Conservation (phyloP, 1,284 basidiomycete species). For the Malassezia japonica region DNA sequence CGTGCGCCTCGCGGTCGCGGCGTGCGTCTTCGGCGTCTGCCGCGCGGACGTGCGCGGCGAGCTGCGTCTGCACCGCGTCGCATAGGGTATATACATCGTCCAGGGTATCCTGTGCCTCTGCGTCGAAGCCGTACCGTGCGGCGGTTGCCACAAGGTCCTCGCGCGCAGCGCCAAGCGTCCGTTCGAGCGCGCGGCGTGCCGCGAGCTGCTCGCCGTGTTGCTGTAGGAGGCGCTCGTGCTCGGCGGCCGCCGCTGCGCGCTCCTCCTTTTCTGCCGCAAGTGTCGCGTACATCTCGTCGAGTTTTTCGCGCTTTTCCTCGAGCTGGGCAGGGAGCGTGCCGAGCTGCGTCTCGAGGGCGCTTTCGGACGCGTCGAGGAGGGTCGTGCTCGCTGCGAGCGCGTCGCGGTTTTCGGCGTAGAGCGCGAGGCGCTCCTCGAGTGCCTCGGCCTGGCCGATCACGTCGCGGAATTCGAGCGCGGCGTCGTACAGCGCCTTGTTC, state of each 20-base stretch:
- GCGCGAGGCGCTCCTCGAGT: constrained; percentile 61
- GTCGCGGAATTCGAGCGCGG: constrained; percentile 72
- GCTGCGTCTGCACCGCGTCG: background rate
- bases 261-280: background rate
- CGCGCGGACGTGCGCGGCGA: background rate
- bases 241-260: background rate
- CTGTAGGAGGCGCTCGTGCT: constrained; percentile 10
- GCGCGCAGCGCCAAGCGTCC: constrained; percentile 9
- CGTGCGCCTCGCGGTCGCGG: background rate
- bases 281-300: background rate
- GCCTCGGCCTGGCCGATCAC: constrained; percentile 65
- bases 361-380: constrained; percentile 52
- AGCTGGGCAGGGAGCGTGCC: constrained; percentile 20
- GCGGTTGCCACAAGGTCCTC: background rate
- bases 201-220: constrained; percentile 9
- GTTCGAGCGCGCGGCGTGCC: constrained; percentile 22
- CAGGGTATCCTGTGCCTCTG: background rate
- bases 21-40: background rate
- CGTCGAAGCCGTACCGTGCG: background rate
- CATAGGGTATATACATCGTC: background rate
- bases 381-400: constrained; percentile 56
- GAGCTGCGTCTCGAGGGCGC: constrained; percentile 30
- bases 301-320: background rate
- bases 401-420: constrained; percentile 58
- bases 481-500: constrained; percentile 73